These are phyloP conservation scores for Podospora tetraspora DNA, from an alignment of 495 filamentous ascomycete genomes.

Conservation along the genomic window DNA sequence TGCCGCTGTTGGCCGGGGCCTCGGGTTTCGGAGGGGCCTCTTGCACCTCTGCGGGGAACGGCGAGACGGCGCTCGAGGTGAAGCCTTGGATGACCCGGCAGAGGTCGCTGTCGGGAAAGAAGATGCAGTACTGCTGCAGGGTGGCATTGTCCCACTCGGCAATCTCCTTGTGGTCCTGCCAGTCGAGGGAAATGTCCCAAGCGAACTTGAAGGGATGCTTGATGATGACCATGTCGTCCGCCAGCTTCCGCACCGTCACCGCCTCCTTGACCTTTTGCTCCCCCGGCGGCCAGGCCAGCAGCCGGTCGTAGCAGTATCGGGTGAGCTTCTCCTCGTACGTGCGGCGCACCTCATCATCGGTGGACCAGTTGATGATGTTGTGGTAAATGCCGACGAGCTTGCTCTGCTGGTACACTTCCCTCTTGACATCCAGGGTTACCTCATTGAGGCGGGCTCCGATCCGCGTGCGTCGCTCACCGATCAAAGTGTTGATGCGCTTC, in stretches of 20 bases:
- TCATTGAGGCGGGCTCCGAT: constrained; percentile 78
- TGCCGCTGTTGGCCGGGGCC: constrained; percentile 20
- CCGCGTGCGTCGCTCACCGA: constrained; percentile 80
- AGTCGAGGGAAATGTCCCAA: constrained; percentile 86
- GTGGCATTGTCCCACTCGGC: constrained; percentile 67
- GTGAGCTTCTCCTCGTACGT: constrained; percentile 86
- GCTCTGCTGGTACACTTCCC: constrained; percentile 70
- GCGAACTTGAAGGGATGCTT: constrained; percentile 86
- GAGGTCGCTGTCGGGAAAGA: constrained; percentile 81
- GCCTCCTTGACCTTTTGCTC: constrained; percentile 61
- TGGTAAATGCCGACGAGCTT: constrained; percentile 69
- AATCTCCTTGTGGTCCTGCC: constrained; percentile 71
- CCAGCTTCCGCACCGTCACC: constrained; percentile 63
- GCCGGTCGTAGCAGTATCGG: constrained; percentile 69
- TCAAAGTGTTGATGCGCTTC: constrained; percentile 83
- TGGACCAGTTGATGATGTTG: constrained; percentile 80
- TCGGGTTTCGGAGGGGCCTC: constrained; percentile 17
- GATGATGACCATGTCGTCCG: constrained; percentile 90
- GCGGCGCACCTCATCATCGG: constrained; percentile 77
- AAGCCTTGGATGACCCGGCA: constrained; percentile 75
- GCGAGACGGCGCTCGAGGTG: constrained; percentile 75
- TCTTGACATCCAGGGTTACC: constrained; percentile 79
- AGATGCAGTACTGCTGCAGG: constrained; percentile 69
- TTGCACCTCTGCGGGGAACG: constrained; percentile 56
- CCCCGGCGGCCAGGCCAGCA: constrained; percentile 58